phyloP scores from a whole-genome alignment of 805 yeast species.

The Kodamaea nitidulidarum region DNA sequence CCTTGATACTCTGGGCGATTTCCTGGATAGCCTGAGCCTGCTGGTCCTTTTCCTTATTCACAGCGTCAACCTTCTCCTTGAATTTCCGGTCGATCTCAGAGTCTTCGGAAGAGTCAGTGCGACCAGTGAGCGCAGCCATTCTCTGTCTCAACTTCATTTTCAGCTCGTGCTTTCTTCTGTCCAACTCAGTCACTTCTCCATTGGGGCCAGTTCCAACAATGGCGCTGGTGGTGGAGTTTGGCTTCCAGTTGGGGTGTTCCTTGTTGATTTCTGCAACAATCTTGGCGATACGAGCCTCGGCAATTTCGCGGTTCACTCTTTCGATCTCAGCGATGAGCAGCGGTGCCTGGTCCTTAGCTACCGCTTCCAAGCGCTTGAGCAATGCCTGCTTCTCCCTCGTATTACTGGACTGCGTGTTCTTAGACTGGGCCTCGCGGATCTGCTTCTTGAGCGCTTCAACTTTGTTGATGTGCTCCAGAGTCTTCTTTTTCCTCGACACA shows the following conservation, averaged over 20 bases:
- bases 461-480: slow-evolving; percentile 44
- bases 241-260: slow-evolving; percentile 62
- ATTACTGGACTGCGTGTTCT: slow-evolving; percentile 25
- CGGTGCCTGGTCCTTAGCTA: slow-evolving; percentile 68
- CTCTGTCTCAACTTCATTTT: slow-evolving; percentile 76
- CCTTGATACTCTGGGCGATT: slow-evolving; percentile 66
- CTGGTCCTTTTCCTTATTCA: slow-evolving; percentile 50
- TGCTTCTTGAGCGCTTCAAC: slow-evolving; percentile 63
- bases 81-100: slow-evolving; percentile 54
- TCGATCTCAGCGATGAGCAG: slow-evolving; percentile 59
- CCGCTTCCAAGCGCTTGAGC: slow-evolving; percentile 51
- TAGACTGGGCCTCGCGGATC: slow-evolving; percentile 47
- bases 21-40: slow-evolving; percentile 64
- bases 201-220: slow-evolving; percentile 80
- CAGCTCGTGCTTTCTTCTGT: slow-evolving; percentile 73
- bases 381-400: slow-evolving; percentile 48
- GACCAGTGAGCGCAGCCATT: slow-evolving; percentile 92
- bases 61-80: slow-evolving; percentile 47
- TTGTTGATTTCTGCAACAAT: slow-evolving; percentile 52
- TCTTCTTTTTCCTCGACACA: slow-evolving; percentile 29
- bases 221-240: slow-evolving; percentile 29
- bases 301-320: slow-evolving; percentile 63
- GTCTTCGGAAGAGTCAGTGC: slow-evolving; percentile 44
- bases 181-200: slow-evolving; percentile 82
- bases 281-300: slow-evolving; percentile 60